phyloP scores from a whole-genome alignment of 225 moss, liverwort and hornwort species.

The Marchantia polymorpha region DNA sequence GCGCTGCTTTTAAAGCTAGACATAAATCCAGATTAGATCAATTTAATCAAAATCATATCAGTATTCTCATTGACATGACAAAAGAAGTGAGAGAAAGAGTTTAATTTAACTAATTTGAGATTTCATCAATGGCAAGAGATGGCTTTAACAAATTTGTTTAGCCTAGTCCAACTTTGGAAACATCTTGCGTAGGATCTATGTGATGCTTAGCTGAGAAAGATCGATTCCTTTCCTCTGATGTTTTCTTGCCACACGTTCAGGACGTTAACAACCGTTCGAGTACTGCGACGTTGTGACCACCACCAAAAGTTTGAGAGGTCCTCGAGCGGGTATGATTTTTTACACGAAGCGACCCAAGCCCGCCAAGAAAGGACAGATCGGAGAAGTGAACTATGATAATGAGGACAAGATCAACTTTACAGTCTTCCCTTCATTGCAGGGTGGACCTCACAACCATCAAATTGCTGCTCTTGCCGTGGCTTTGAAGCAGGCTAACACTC shows the following conservation, averaged over 20 bases:
- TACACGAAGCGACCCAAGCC: constrained; percentile 74
- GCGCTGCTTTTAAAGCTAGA: too few relatives aligned
- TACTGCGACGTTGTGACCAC: constrained; percentile 89
- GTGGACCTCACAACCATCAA: constrained; percentile 94
- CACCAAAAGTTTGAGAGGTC: constrained; percentile 86
- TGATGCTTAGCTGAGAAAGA: background rate
- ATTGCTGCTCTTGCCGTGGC: constrained; percentile 88
- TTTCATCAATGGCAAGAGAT: too few relatives aligned
- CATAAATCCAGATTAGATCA: too few relatives aligned
- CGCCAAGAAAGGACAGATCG: constrained; percentile 71
- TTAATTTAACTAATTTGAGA: too few relatives aligned
- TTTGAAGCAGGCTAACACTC: constrained; percentile 84
- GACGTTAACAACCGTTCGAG: constrained; percentile 82
- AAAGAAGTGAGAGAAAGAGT: too few relatives aligned
- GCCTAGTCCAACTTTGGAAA: too few relatives aligned
- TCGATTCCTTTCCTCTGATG: background rate
- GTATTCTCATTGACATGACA: too few relatives aligned
- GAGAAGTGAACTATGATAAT: constrained; percentile 57
- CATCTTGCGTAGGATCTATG: too few relatives aligned
- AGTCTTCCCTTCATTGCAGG: constrained; percentile 85
- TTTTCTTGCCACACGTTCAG: constrained; percentile 28
- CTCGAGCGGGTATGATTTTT: constrained; percentile 91
- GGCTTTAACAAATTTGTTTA: too few relatives aligned
- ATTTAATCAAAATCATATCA: too few relatives aligned
- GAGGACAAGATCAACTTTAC: constrained; percentile 96